Base-by-base conservation (phyloP, 2,329 filamentous ascomycete species). In the Cordyceps tenuipes region DNA sequence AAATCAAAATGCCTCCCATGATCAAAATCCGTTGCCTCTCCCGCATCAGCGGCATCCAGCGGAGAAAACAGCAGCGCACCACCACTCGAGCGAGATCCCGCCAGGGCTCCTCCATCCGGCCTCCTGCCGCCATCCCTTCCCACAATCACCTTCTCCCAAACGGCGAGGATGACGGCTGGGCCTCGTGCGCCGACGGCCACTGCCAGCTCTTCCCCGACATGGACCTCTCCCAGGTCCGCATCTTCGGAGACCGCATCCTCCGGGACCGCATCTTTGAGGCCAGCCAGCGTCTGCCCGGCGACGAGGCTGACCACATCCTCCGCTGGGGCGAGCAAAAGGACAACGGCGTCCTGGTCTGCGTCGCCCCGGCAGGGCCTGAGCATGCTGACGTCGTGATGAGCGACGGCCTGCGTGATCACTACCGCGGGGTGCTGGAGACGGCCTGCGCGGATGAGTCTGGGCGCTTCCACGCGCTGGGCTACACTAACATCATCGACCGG, bases 271-370 rank as follows among this genome's bases (percentile, higher is more conserved):
- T 61, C 3, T 57, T 55, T 34, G 21, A 9, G 31, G 3, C 23
- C 61, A 46, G 62, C 5, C 57, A 64, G 36, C 51, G 61, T 7
- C 60, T 64, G 54, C 46, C 50, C 1, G 50, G 43, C 5, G 29
- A 17, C 12, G 54, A 49, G n/a, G 63, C 64, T 1, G 36, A 54
- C 29, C 65, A 66, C 29, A 44, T 60, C 6, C 36, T 67, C 2
- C 19, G 51, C 26, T 66, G 64, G 61, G 58, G 44, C 7, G 54
- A 65, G 39, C 8, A 43, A 23, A 54, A 62, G 15, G 49, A 53
- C 23, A n/a, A 19, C 2, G 60, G 48, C 51, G 36, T 66, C 17
- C 19, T 55, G 8, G 36, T 66, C 26, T 61, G 5, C 29, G 29
- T 8, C 29, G 5, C 5, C 29, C 29, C 29, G 5, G 29, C 29